These are phyloP conservation scores for Saccharomycopsis babjevae DNA, from an alignment of 805 yeast species.

Conservation along the genomic window DNA sequence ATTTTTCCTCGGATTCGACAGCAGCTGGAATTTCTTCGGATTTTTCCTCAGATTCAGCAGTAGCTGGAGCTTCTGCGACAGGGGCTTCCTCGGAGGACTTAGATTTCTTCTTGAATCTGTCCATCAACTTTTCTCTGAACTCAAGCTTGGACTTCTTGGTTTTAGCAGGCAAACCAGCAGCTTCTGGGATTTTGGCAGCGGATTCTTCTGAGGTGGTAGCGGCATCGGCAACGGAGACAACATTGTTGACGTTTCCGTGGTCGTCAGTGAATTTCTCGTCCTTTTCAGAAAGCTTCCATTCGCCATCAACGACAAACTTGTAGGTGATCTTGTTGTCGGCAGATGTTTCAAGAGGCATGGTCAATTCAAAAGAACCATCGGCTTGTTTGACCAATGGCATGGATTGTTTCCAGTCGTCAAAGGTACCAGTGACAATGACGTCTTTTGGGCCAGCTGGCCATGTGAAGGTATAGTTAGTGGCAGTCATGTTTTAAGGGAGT, in stretches of 20 bases:
- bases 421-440: slow-evolving; percentile 62
- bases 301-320: slow-evolving; percentile 61
- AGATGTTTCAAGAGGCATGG: slow-evolving; percentile 38
- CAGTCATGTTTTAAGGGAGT: not conserved
- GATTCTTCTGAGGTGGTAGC: not conserved
- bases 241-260: slow-evolving; percentile 16
- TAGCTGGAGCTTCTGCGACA: slow-evolving; percentile 9
- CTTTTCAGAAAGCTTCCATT: slow-evolving; percentile 39
- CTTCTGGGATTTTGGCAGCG: slow-evolving; percentile 31
- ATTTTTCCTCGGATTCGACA: slow-evolving; percentile 17
- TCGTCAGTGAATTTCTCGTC: slow-evolving; percentile 22
- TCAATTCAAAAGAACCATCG: slow-evolving; percentile 50
- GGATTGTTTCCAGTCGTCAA: slow-evolving; percentile 57
- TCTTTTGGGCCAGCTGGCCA: slow-evolving; percentile 43
- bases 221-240: slow-evolving; percentile 10
- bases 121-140: slow-evolving; percentile 7
- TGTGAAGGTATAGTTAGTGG: not conserved
- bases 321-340: slow-evolving; percentile 32
- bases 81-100: not conserved
- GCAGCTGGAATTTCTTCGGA: slow-evolving; percentile 17
- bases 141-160: slow-evolving; percentile 6
- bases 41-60: slow-evolving; percentile 21
- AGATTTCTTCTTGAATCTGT: slow-evolving; percentile 1
- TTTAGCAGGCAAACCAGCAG: slow-evolving; percentile 22
- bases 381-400: slow-evolving; percentile 49